Base-by-base conservation (phyloP, 495 filamentous ascomycete species). In the Talaromyces wortmannii region DNA sequence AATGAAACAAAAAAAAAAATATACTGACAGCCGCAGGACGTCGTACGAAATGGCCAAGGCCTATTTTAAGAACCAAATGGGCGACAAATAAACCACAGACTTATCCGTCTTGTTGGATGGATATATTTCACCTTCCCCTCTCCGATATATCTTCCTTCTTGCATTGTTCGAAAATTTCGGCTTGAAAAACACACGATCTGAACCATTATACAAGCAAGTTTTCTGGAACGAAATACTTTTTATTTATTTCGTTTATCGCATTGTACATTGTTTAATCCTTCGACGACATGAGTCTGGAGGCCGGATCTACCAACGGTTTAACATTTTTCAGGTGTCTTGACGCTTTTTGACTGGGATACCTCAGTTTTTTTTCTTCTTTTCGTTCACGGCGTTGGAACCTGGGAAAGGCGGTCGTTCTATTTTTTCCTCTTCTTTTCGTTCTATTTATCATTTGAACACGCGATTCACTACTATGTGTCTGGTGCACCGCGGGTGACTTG, bases 21-120 rank as follows among this genome's bases (percentile, higher is more conserved):
- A 23, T 23, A 53, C 67, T 72, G 44, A 69, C 58, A 17, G 45
- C 42, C 2, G 15, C 47, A 86, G 84, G 85, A 84, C 83, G 46
- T 87, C 85, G 10, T 90, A 90, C 60, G 87, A 90, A 70, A 83
- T 90, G 76, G 87, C 87, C 40, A 90, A 90, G 73, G 81, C 83
- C 16, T 86, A 85, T 65, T 86, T 86, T 73, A 84, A 85, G 63
- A 58, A 72, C 55, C 71, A 64, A 47, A 54, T 57, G 23, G 61
- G 65, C 42, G 58, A 56, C 13, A 57, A 49, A 50, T 60, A 51
- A 57, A 43, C 8, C 33, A 23, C 29, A 18, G 13, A n/a, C n/a
- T 23, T 23, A 4, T 23, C 23, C 23, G 23, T 23, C 23, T 23
- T n/a, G n/a, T n/a, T n/a, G n/a, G 40, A 2, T 15, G 40, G n/a